phyloP scores from a whole-genome alignment of 2,329 filamentous ascomycete species.

The Grosmannia huntii region DNA sequence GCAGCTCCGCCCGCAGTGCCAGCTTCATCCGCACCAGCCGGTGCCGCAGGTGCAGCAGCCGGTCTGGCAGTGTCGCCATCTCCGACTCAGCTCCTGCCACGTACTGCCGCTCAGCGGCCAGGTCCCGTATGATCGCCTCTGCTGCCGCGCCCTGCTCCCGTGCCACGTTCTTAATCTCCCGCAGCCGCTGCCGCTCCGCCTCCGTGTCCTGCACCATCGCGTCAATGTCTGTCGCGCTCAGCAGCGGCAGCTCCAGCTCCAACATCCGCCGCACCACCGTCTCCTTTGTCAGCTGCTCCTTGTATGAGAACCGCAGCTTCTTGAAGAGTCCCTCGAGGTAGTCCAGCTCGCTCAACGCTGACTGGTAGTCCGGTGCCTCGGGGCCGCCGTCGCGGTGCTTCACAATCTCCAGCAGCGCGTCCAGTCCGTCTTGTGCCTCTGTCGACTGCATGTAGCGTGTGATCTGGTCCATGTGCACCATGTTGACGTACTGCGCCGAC shows the following conservation, averaged over 20 bases:
- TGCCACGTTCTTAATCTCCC: conserved; percentile 69
- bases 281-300: conserved; percentile 97
- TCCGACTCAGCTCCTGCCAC: conserved; percentile 35
- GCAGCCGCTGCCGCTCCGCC: conserved; percentile 60
- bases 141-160: conserved; percentile 59
- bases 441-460: conserved; percentile 6
- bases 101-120: conserved; percentile 36
- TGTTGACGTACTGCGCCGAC: conserved; percentile 4
- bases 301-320: conserved; percentile 92
- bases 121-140: conserved; percentile 47
- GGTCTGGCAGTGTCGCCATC: conserved; percentile 31
- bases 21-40: conserved; percentile 40
- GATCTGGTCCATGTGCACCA: conserved; percentile 11
- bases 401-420: conserved; percentile 8
- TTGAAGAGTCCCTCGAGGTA: conserved; percentile 95
- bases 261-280: conserved; percentile 92
- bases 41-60: conserved; percentile 10
- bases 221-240: conserved; percentile 69
- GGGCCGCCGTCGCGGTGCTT: conserved; percentile 3
- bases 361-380: conserved; percentile 7
- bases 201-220: conserved; percentile 55
- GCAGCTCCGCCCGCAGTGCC: conserved; percentile 53
- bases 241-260: conserved; percentile 76
- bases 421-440: conserved; percentile 8
- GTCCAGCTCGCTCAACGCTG: conserved; percentile 44